A percentile compares a stretch with the other conserved stretches of the same genome.
Conservation (phyloP, 371 early-diverging fungal genomes). For the Mucor lusitanicus region DNA sequence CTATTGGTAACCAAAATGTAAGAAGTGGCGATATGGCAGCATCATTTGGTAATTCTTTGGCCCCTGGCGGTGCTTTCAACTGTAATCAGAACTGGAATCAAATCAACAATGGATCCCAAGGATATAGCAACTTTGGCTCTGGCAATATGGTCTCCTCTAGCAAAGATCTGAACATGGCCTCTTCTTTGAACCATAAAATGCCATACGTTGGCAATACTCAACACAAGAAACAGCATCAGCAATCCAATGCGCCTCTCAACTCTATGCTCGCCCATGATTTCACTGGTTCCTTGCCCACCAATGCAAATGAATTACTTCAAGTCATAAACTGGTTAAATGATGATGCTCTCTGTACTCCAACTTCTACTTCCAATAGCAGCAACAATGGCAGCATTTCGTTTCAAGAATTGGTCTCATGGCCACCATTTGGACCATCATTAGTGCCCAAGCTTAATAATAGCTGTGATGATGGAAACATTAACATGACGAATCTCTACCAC, state of each 20-base stretch:
- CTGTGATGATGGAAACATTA: not conserved
- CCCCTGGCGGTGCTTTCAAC: not conserved
- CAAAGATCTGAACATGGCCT: not conserved
- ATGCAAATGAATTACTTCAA: not conserved
- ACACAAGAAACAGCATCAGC: not conserved
- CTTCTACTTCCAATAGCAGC: not conserved
- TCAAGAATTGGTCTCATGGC: constrained; percentile 2
- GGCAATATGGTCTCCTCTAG: not conserved
- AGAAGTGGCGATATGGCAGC: not conserved
- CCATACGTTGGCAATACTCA: not conserved
- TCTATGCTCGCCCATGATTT: not conserved
- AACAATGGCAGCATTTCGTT: not conserved
- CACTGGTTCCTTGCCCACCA: not conserved
- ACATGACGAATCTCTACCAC: not conserved
- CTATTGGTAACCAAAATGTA: not conserved
- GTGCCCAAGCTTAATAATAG: not conserved
- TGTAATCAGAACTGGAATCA: not conserved
- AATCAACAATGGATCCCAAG: not conserved
- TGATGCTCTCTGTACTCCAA: not conserved
- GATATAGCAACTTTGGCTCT: not conserved
- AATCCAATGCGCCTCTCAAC: not conserved
- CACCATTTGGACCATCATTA: not conserved
- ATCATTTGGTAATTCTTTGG: not conserved
- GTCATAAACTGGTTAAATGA: not conserved
- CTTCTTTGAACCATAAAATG: not conserved